phyloP scores from a whole-genome alignment of 768 basidiomycete genomes.

The Boletus patriciae region DNA sequence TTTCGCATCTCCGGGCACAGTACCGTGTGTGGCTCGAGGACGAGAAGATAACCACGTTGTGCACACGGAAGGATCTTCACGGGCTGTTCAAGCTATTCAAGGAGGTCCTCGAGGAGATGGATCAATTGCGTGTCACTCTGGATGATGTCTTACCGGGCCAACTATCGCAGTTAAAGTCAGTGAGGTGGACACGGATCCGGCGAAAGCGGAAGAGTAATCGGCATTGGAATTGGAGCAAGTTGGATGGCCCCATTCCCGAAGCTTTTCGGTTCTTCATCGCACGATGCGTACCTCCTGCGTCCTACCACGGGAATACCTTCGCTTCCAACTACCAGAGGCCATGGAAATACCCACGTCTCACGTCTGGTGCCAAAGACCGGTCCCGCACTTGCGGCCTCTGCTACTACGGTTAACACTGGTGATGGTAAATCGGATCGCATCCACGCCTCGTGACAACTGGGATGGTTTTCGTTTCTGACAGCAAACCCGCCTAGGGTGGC shows the following conservation, averaged over 20 bases:
- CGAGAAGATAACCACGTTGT: conserved; percentile 59
- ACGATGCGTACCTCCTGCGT: conserved; percentile 14
- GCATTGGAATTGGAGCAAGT: conserved; percentile 42
- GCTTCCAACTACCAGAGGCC: conserved; percentile 28
- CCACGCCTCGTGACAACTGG: too few species aligned
- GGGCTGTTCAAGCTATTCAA: conserved; percentile 80
- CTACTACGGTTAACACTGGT: conserved; percentile 85
- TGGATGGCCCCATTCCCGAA: conserved; percentile 91
- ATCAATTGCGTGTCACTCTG: conserved; percentile 73
- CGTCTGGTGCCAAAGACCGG: conserved; percentile 75
- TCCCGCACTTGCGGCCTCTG: conserved; percentile 82
- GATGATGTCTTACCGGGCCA: conserved; percentile 90
- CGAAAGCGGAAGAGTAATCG: conserved; percentile 44
- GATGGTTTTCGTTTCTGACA: too few species aligned
- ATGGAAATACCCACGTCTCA: conserved; percentile 25
- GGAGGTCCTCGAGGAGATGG: conserved; percentile 82
- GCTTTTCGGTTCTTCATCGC: conserved; percentile 54
- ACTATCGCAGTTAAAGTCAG: conserved; percentile 67
- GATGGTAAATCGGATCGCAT: conserved; percentile 57
- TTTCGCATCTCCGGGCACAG: conserved; percentile 62
- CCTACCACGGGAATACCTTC: conserved; percentile 27
- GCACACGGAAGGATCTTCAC: conserved; percentile 79
- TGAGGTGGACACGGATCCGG: conserved; percentile 65
- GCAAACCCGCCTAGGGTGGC: too few species aligned
- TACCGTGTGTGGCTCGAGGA: conserved; percentile 77